A percentile compares a stretch with the other conserved stretches of the same genome.
Evolutionary conservation across 768 basidiomycete species (phyloP).

Genomic region (Guyanaporus albipodus): DNA sequence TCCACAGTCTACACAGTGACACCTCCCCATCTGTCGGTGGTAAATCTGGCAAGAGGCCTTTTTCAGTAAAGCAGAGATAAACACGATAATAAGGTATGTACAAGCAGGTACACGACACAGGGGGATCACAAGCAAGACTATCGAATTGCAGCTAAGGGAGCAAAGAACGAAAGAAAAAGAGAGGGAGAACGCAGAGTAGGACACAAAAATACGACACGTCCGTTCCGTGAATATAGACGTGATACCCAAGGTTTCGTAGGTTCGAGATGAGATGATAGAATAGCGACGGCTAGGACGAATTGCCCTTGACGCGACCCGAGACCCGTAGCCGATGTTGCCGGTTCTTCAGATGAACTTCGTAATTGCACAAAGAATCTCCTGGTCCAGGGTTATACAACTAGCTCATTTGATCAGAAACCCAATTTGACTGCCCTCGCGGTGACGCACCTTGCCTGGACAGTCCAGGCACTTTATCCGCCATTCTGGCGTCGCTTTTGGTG

Average conservation of each 20-base stretch:
- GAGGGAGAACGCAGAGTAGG: not conserved
- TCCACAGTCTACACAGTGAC: slow-evolving; percentile 7
- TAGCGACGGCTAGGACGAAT: slow-evolving; percentile 19
- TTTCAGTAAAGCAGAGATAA: slow-evolving; percentile 25
- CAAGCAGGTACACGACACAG: slow-evolving; percentile 30
- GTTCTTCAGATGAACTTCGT: slow-evolving; percentile 89
- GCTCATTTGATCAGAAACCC: not conserved
- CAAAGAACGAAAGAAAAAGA: not conserved
- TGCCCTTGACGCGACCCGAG: slow-evolving; percentile 43
- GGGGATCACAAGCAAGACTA: slow-evolving; percentile 20
- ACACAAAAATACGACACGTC: slow-evolving; percentile 10
- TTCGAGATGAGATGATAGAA: slow-evolving; percentile 9
- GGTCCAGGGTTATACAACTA: slow-evolving; percentile 91
- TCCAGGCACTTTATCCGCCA: slow-evolving; percentile 92
- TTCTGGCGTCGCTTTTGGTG: slow-evolving; percentile 56
- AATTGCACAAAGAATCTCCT: slow-evolving; percentile 81
- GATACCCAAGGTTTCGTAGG: slow-evolving; percentile 7
- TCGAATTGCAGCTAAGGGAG: slow-evolving; percentile 15
- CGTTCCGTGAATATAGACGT: slow-evolving; percentile 14
- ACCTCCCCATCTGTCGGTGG: not conserved
- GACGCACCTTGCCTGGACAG: slow-evolving; percentile 83
- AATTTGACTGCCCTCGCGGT: not conserved
- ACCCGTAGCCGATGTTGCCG: slow-evolving; percentile 75
- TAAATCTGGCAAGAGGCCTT: slow-evolving; percentile 1
- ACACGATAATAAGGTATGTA: slow-evolving; percentile 37